These are phyloP conservation scores for Volvariella surrecta DNA, from an alignment of 1,284 basidiomycete genomes.

Conservation along the genomic window DNA sequence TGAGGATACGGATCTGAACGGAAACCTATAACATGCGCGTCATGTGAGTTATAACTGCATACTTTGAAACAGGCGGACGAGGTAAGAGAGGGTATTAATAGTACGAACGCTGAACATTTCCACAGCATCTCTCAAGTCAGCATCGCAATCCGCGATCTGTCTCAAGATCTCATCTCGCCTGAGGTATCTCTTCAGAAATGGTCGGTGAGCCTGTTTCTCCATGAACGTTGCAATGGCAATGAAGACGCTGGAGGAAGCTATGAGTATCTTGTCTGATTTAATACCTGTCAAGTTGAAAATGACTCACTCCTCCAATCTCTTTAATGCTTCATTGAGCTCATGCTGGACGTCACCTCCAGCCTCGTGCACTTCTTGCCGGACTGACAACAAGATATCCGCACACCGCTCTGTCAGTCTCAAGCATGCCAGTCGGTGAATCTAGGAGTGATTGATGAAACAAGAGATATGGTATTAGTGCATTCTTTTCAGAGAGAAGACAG, in stretches of 20 bases:
- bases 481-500: too few relatives aligned
- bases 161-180: conserved; percentile 63
- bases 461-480: too few relatives aligned
- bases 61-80: conserved; percentile 5
- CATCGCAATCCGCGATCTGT: conserved; percentile 41
- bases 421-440: conserved; percentile 51
- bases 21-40: conserved; percentile 23
- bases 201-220: conserved; percentile 50
- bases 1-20: conserved; percentile 55
- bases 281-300: too few relatives aligned
- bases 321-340: conserved; percentile 26
- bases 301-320: conserved; percentile 39
- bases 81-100: conserved; percentile 4
- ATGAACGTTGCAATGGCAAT: conserved; percentile 27
- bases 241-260: not conserved
- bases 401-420: conserved; percentile 38
- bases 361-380: conserved; percentile 31
- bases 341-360: conserved; percentile 26
- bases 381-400: conserved; percentile 33
- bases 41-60: too few relatives aligned
- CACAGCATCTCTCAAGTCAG: conserved; percentile 40
- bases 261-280: not conserved
- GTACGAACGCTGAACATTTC: conserved; percentile 45
- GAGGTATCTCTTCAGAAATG: conserved; percentile 74
- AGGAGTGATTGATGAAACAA: not conserved